Evolutionary conservation across 1,284 basidiomycete species (phyloP).

Genomic region (Trichosporon inkin): DNA sequence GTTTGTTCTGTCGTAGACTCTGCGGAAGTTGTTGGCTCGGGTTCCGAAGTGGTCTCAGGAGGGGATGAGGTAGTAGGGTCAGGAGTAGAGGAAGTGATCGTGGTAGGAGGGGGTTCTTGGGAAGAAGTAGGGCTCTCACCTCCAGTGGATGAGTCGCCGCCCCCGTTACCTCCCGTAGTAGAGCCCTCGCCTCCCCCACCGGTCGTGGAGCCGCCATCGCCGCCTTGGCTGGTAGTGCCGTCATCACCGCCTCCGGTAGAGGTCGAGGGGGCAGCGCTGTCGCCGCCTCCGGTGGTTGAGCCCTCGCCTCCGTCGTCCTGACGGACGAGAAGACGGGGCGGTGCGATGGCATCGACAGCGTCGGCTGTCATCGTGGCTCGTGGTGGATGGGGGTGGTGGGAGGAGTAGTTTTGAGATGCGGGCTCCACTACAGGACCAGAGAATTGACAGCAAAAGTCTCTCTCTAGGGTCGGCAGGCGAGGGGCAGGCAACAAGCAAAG

Average conservation of each 20-base stretch:
- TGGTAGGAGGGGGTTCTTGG: conserved; percentile 2
- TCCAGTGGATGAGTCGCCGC: conserved; percentile 1
- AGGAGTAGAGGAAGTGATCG: neutral
- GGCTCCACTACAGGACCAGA: neutral
- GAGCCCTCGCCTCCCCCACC: conserved; percentile 2
- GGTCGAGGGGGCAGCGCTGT: neutral
- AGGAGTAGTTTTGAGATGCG: neutral
- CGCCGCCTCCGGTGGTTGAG: neutral
- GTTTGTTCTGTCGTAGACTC: neutral
- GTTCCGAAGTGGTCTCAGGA: neutral
- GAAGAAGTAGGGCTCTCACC: neutral
- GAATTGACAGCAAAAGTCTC: too few relatives aligned
- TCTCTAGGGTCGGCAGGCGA: too few relatives aligned
- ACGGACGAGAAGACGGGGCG: neutral
- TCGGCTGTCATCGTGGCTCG: neutral
- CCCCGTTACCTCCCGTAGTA: conserved; percentile 3
- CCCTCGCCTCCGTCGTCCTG: conserved; percentile 1
- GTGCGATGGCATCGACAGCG: neutral
- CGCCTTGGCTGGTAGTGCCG: neutral
- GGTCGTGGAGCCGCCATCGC: neutral
- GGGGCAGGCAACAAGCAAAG: too few relatives aligned
- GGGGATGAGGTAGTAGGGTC: neutral
- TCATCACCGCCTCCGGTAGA: neutral
- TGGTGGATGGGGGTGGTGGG: neutral
- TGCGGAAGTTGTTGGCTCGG: conserved; percentile 6